Conservation (phyloP, 257 asterid species). For the Nicotiana tomentosiformis region DNA sequence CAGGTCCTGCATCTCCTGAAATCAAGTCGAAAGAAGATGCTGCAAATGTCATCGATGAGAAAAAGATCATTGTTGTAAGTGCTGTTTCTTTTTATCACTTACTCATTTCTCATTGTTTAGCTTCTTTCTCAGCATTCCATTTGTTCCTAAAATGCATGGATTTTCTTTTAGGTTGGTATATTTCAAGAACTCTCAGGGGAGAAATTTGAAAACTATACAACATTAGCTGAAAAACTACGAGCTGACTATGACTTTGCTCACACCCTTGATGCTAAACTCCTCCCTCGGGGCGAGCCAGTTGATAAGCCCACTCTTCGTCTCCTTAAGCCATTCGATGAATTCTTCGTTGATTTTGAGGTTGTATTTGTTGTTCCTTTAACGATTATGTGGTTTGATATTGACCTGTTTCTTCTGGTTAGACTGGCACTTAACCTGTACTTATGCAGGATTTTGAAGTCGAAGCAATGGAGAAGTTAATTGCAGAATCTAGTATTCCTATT, state of each 20-base stretch:
- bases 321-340: slow-evolving; percentile 81
- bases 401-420: not conserved
- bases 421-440: not conserved
- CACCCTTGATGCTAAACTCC: slow-evolving; percentile 62
- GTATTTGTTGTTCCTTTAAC: not conserved
- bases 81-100: not conserved
- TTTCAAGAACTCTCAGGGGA: slow-evolving; percentile 64
- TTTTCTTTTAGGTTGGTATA: slow-evolving; percentile 53
- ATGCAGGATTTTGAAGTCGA: slow-evolving; percentile 62
- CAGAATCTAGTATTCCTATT: slow-evolving; percentile 44
- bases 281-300: slow-evolving; percentile 61
- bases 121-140: not conserved
- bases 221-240: slow-evolving; percentile 67
- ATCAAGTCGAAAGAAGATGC: slow-evolving; percentile 63
- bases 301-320: slow-evolving; percentile 68
- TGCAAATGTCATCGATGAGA: slow-evolving; percentile 38
- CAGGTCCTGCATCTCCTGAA: slow-evolving; percentile 75
- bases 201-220: slow-evolving; percentile 47
- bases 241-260: slow-evolving; percentile 68
- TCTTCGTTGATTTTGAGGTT: slow-evolving; percentile 63
- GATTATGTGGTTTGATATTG: not conserved
- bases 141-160: not conserved
- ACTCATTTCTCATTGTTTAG: not conserved
- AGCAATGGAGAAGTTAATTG: slow-evolving; percentile 58
- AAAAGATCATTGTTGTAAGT: slow-evolving; percentile 53